Conservation (phyloP, 441 rosid species). For the Populus hybrid region DNA sequence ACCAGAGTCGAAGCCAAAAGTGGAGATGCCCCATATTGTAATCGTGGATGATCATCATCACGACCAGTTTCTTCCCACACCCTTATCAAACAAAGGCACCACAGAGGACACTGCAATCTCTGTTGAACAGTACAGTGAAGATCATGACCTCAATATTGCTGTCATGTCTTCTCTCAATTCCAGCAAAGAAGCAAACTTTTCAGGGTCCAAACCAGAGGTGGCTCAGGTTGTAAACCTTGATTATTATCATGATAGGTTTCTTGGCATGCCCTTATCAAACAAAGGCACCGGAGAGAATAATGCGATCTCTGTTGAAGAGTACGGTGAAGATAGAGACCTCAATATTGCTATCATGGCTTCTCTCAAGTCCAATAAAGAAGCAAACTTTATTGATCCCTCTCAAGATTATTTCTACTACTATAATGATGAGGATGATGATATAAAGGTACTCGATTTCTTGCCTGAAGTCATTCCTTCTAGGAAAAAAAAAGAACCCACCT, state of each 20-base stretch:
- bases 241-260: not conserved
- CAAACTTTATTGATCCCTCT: constrained; percentile 2
- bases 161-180: not conserved
- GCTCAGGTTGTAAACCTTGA: constrained; percentile 11
- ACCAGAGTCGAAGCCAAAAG: not conserved
- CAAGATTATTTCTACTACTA: not conserved
- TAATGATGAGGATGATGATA: constrained; percentile 8
- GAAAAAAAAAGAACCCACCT: not conserved
- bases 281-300: constrained; percentile 3
- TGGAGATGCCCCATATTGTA: constrained; percentile 1
- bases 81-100: constrained; percentile 11
- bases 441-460: constrained; percentile 4
- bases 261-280: constrained; percentile 1
- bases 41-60: not conserved
- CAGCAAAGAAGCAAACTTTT: not conserved
- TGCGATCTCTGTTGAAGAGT: constrained; percentile 18
- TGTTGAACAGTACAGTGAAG: constrained; percentile 19
- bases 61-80: not conserved
- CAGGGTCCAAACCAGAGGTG: not conserved
- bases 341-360: constrained; percentile 13
- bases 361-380: not conserved
- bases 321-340: constrained; percentile 17
- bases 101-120: constrained; percentile 5
- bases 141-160: constrained; percentile 4
- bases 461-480: not conserved